phyloP scores from a whole-genome alignment of 768 basidiomycete genomes.

The Sistotremastrum niveocremeum region DNA sequence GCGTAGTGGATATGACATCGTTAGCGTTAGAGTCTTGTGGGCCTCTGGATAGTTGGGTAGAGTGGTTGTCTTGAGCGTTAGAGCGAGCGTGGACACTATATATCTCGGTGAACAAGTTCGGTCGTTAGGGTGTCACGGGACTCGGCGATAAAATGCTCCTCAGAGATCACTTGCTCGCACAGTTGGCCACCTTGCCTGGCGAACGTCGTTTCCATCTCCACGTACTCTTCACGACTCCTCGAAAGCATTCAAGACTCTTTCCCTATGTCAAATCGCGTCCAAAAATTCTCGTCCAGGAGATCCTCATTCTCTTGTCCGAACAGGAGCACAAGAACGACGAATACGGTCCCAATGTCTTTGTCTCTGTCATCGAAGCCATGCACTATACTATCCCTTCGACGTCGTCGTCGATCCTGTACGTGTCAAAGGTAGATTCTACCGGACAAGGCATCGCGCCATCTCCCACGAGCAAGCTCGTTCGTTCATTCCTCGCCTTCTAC shows the following conservation, averaged over 20 bases:
- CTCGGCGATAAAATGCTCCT: conserved; percentile 25
- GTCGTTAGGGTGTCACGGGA: background rate
- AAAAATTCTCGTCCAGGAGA: conserved; percentile 57
- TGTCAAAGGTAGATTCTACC: conserved; percentile 91
- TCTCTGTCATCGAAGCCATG: conserved; percentile 66
- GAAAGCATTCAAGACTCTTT: conserved; percentile 56
- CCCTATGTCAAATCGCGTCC: conserved; percentile 60
- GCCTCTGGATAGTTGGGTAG: too few relatives aligned
- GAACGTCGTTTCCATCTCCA: conserved; percentile 63
- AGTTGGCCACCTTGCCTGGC: conserved; percentile 45
- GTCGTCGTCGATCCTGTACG: conserved; percentile 61
- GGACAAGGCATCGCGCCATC: conserved; percentile 54
- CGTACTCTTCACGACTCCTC: conserved; percentile 53
- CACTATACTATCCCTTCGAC: conserved; percentile 66
- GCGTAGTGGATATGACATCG: too few relatives aligned
- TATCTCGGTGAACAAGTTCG: background rate
- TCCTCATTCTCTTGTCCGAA: conserved; percentile 65
- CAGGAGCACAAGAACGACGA: conserved; percentile 27
- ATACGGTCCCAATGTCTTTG: conserved; percentile 39
- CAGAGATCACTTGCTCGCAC: conserved; percentile 46
- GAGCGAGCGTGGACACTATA: too few relatives aligned
- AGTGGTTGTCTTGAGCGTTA: too few relatives aligned
- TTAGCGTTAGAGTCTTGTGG: too few relatives aligned
- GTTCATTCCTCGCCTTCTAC: conserved; percentile 51
- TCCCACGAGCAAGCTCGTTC: conserved; percentile 58